Evolutionary conservation across 495 filamentous ascomycete genomes (phyloP), one percentile per base, ranked within the genome.

Genomic region (Penicillium lagena): DNA sequence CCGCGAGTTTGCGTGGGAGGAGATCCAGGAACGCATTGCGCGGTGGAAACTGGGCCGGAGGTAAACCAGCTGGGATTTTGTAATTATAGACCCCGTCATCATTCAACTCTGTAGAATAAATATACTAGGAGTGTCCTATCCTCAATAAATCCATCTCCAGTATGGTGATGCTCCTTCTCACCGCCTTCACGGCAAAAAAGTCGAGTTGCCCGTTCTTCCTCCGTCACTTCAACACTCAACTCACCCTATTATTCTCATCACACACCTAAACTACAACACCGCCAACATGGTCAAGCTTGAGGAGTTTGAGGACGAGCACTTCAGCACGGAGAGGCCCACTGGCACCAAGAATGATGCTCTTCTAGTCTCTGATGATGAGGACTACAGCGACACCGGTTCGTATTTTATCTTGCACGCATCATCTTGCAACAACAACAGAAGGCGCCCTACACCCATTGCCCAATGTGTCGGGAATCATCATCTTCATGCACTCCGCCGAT

Each of bases 281-380:
- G 58, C 46, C 71, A 90, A 64, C 58, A 98, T 98, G 93, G 93
- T 98, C 63, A 86, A 94, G 69, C 87, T 98, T 52, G 83, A 82
- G 53, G 94, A 96, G 71, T 90, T 98, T 60, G 82, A 90, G 50
- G 93, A 98, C 64, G 90, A 95, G 72, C 88, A 93, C 66, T 95
- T 96, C 75, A 71, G 80, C 60, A 66, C 73, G 49, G 72, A 83
- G 55, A 85, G 87, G 66, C 82, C 85, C 52, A 72, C 75, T 37
- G 77, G 87, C 38, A 71, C 70, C 47, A 72, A 72, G 62, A 35
- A 68, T 57, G 63, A 72, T 43, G 62, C 66, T 40, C 61, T 75
- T 42, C 53, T 74, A 34, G 61, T 66, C 44, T 81, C 85, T 47
- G 85, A 93, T 51, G 86, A 94, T 37, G 89, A 91, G 39, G 88